Conservation (phyloP, 768 basidiomycete species). For the Lactarius hatsudake region DNA sequence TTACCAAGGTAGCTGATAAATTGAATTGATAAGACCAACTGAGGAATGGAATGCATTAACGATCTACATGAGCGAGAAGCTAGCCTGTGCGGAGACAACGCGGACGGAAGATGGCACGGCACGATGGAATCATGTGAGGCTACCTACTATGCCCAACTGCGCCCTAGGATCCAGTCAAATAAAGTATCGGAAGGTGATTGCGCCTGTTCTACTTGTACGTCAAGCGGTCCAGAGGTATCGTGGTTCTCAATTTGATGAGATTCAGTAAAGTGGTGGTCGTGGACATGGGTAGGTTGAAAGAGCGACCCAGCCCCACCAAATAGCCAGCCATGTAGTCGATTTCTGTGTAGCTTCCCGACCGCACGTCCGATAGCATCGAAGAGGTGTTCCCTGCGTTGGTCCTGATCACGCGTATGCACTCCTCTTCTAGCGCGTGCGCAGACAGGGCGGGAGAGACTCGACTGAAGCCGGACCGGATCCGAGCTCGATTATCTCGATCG, state of each 20-base stretch:
- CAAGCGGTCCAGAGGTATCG: constrained; percentile 53
- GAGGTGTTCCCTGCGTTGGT: constrained; percentile 68
- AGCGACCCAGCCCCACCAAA: constrained; percentile 57
- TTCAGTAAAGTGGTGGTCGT: constrained; percentile 53
- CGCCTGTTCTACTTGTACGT: constrained; percentile 21
- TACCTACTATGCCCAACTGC: neutral
- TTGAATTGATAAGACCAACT: neutral
- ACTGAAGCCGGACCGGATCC: constrained; percentile 31
- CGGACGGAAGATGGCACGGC: neutral
- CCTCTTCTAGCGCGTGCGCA: constrained; percentile 45
- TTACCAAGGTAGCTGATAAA: neutral
- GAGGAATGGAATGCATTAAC: neutral
- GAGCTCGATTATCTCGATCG: constrained; percentile 26
- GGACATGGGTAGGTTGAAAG: constrained; percentile 56
- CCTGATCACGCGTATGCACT: constrained; percentile 57
- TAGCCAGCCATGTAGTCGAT: constrained; percentile 84
- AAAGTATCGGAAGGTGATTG: neutral
- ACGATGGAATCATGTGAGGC: neutral
- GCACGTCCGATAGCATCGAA: constrained; percentile 76
- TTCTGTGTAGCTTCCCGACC: constrained; percentile 63
- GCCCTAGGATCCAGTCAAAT: neutral
- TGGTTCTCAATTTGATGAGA: constrained; percentile 56
- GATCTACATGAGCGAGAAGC: constrained; percentile 2
- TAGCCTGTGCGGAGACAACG: neutral
- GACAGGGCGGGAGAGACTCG: constrained; percentile 49